phyloP scores from a whole-genome alignment of 2,329 filamentous ascomycete genomes.

The Fusarium guadeloupense region DNA sequence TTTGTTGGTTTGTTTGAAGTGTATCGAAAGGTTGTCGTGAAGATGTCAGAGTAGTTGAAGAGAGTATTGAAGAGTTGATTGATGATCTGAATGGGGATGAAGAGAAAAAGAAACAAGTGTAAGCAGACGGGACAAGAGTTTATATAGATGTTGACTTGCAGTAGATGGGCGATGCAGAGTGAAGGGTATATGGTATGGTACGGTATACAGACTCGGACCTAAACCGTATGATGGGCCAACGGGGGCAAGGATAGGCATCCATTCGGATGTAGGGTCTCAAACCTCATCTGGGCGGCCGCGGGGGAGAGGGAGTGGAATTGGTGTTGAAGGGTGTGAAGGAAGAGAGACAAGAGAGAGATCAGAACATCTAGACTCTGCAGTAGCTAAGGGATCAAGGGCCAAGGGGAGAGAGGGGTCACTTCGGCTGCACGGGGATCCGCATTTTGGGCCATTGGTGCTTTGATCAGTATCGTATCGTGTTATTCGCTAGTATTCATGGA shows the following conservation, averaged over 20 bases:
- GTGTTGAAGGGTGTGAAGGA: conserved; percentile 24
- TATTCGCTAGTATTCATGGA: conserved; percentile 16
- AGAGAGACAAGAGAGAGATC: conserved; percentile 23
- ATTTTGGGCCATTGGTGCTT: conserved; percentile 30
- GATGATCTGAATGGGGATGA: conserved; percentile 44
- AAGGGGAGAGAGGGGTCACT: conserved; percentile 37
- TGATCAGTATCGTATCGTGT: conserved; percentile 22
- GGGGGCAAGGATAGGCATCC: conserved; percentile 38
- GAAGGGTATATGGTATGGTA: conserved; percentile 26
- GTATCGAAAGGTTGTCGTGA: conserved; percentile 38
- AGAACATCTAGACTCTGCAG: conserved; percentile 1
- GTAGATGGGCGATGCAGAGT: conserved; percentile 31
- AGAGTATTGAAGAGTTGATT: conserved; percentile 37
- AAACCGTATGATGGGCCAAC: conserved; percentile 42
- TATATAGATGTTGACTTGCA: conserved; percentile 45
- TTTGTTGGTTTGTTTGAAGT: conserved; percentile 20
- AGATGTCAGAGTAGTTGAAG: conserved; percentile 31
- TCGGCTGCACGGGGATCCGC: conserved; percentile 45
- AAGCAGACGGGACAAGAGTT: conserved; percentile 39
- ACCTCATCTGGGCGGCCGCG: conserved; percentile 41
- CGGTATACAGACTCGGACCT: conserved; percentile 33
- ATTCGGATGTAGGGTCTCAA: conserved; percentile 33
- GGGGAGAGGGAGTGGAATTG: conserved; percentile 38
- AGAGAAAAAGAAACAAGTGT: conserved; percentile 31
- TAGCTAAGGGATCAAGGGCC: conserved; percentile 16